Evolutionary conservation across 495 filamentous ascomycete genomes (phyloP).

Genomic region (Neurospora pannonica): DNA sequence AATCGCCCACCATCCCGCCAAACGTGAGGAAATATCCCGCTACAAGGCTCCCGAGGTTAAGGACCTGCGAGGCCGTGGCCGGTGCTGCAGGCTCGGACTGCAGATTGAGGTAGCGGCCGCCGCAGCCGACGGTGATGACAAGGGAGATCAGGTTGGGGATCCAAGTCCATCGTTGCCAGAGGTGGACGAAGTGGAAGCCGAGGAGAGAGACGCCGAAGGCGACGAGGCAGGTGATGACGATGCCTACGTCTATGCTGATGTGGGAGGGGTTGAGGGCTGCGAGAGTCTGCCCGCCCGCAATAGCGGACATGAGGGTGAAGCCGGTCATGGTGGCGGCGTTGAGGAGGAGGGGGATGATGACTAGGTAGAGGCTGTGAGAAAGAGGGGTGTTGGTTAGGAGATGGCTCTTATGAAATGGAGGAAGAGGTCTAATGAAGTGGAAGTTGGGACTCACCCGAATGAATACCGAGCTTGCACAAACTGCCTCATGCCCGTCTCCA

Average conservation of each 20-base stretch:
- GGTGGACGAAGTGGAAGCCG: constrained; percentile 43
- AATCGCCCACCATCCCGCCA: constrained; percentile 32
- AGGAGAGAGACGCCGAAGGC: constrained; percentile 40
- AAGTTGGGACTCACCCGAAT: constrained; percentile 33
- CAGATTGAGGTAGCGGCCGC: constrained; percentile 32
- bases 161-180: constrained; percentile 48
- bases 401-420: background rate
- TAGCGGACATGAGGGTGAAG: constrained; percentile 31
- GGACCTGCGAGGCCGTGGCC: constrained; percentile 17
- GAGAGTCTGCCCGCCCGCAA: constrained; percentile 35
- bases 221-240: constrained; percentile 40
- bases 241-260: constrained; percentile 38
- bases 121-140: constrained; percentile 39
- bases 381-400: constrained; percentile 1
- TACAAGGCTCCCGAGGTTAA: constrained; percentile 27
- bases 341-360: constrained; percentile 29
- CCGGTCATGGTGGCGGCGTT: constrained; percentile 35
- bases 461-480: constrained; percentile 46
- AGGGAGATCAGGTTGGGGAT: constrained; percentile 43
- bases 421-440: background rate
- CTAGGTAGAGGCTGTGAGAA: constrained; percentile 20
- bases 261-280: constrained; percentile 35
- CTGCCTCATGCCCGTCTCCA: constrained; percentile 45
- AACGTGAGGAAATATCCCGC: constrained; percentile 36
- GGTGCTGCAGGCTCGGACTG: constrained; percentile 18